Base-by-base conservation (phyloP, 106 monocot genomes). In the Narthecium ossifragum region DNA sequence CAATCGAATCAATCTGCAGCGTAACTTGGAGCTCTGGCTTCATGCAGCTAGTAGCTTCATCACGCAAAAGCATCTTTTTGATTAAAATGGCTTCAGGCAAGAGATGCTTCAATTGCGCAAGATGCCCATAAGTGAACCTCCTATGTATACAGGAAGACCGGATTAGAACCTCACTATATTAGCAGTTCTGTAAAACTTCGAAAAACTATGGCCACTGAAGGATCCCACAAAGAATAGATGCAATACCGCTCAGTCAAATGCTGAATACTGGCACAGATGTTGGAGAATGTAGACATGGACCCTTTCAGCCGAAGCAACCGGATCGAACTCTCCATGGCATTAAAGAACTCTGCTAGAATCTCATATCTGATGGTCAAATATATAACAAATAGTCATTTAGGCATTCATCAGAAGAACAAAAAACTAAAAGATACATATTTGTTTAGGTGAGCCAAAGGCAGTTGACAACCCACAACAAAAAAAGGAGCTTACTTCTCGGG, bases 21-120 rank as follows among this genome's bases (percentile, higher is more conserved):
- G 30, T 64, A 26, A 87, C 27, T 53, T 73, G 87, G 12, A 87
- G 75, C 21, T 79, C 87, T 23, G 82, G 78, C 50, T 79, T 82
- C 78, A 87, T 75, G 21, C 78, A 82, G 58, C 78, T 75, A 27
- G 75, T 87, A 8, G 31, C 62, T 38, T 78, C 82, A 66, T 87
- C 87, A 45, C 60, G 78, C 58, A 75, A 51, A 63, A 79, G 60
- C 29, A 82, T 69, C 52, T 82, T 87, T 47, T 79, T 87, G 31
- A 82, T 53, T 22, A 60, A 65, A 64, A 87, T 75, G 12, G 69
- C 75, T 45, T 87, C 87, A 13, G 82, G 75, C 31, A 87, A 51
- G 15, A 82, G 50, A 54, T 79, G 46, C 51, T 79, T 87, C 46
- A 87, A 31, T 47, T 82, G 82, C 9, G 78, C 82, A 17, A 87